These are phyloP conservation scores for Fusarium incarnatum DNA, from an alignment of 2,329 filamentous ascomycete genomes.

Conservation along the genomic window DNA sequence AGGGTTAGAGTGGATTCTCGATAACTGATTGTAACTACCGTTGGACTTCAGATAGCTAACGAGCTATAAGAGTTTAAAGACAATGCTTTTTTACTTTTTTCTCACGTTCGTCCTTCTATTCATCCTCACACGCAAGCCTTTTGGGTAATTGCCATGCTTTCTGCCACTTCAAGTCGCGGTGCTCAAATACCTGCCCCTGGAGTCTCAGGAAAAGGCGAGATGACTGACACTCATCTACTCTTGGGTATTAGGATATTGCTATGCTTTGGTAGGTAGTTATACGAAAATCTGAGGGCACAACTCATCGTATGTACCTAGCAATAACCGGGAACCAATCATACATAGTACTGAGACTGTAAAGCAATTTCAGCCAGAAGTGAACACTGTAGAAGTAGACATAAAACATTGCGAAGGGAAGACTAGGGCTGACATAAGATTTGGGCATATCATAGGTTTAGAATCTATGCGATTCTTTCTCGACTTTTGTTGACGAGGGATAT, in stretches of 20 bases:
- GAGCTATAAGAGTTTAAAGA: neutral
- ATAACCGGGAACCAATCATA: neutral
- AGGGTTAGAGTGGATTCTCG: constrained; percentile 56
- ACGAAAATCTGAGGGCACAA: neutral
- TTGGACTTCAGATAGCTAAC: neutral
- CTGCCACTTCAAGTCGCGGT: neutral
- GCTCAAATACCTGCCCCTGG: neutral
- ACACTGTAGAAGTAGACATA: neutral
- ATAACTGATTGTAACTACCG: neutral
- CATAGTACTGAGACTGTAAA: neutral
- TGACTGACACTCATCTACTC: neutral
- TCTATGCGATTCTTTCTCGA: neutral
- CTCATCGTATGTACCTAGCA: neutral
- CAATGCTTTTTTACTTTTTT: neutral
- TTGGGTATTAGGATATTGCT: neutral
- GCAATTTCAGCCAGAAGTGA: neutral
- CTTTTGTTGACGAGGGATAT: neutral
- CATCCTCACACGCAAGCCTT: neutral
- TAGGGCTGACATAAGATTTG: neutral
- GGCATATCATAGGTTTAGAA: neutral
- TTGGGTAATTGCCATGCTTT: neutral
- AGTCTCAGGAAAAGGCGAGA: neutral
- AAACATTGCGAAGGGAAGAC: neutral
- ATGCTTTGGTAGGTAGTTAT: neutral
- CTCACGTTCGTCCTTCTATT: neutral